These are phyloP conservation scores for Sclerotinia glacialis DNA, from an alignment of 2,329 filamentous ascomycete species.

Conservation along the genomic window DNA sequence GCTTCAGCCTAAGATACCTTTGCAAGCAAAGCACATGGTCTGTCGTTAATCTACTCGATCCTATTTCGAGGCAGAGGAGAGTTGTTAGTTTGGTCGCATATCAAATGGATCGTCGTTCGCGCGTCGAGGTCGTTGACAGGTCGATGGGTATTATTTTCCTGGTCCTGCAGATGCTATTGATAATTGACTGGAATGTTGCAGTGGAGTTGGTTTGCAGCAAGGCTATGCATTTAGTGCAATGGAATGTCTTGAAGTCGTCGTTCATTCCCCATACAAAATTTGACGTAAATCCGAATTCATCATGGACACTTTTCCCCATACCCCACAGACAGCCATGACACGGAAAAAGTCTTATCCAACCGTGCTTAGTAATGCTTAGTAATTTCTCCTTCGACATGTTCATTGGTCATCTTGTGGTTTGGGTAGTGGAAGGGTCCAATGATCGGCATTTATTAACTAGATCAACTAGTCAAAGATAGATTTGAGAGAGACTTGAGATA, in stretches of 20 bases:
- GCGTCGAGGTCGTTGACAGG: not conserved
- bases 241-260: not conserved
- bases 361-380: conserved; percentile 9
- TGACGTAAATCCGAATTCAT: conserved; percentile 4
- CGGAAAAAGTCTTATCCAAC: conserved; percentile 3
- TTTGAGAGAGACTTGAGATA: no score
- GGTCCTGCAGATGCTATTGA: not conserved
- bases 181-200: not conserved
- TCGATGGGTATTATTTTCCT: not conserved
- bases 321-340: conserved; percentile 16
- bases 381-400: not conserved
- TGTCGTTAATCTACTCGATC: not conserved
- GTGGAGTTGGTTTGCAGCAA: not conserved
- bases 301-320: conserved; percentile 10
- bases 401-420: not conserved
- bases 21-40: conserved; percentile 11
- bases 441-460: not conserved
- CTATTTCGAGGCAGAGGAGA: no score
- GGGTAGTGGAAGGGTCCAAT: not conserved
- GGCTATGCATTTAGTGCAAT: not conserved
- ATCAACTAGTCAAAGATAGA: no score
- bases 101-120: conserved; percentile 3
- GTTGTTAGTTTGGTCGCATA: not conserved
- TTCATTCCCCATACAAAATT: conserved; percentile 8
- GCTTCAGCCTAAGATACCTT: conserved; percentile 10